Conservation (phyloP, 306 rosid genomes). For the Styphnolobium japonicum region DNA sequence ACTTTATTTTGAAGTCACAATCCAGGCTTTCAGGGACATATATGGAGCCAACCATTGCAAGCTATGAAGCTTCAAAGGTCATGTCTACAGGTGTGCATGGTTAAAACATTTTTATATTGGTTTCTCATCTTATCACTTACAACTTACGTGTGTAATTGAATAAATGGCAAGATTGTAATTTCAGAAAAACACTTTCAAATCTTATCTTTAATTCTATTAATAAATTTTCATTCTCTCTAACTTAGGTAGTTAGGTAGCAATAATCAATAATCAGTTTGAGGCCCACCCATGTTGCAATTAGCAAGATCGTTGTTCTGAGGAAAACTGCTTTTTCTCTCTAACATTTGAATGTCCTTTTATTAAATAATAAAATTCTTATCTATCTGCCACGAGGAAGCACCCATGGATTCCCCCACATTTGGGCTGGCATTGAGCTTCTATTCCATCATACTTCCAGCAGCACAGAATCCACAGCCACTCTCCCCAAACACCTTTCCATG, state of each 20-base stretch:
- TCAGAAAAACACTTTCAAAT: neutral
- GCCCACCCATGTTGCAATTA: neutral
- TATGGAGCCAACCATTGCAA: neutral
- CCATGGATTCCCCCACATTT: neutral
- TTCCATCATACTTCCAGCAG: neutral
- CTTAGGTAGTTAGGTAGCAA: neutral
- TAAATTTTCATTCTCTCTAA: neutral
- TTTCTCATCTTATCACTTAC: too few relatives aligned
- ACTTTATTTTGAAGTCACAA: neutral
- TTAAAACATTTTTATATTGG: too few relatives aligned
- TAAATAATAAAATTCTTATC: neutral
- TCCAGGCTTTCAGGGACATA: neutral
- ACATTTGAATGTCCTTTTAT: neutral
- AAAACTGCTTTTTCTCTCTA: neutral
- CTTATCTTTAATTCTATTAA: neutral
- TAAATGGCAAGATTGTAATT: neutral
- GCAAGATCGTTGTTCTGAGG: neutral
- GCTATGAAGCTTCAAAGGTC: neutral
- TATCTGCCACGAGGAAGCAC: neutral
- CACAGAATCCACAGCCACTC: neutral
- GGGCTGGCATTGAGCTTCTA: neutral
- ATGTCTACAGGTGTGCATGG: too few relatives aligned
- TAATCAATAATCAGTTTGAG: neutral
- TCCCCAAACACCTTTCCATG: neutral
- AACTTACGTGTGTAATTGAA: too few relatives aligned